Conservation (phyloP, 139 green algal genomes). For the Chlamydomonas schloesseri region DNA sequence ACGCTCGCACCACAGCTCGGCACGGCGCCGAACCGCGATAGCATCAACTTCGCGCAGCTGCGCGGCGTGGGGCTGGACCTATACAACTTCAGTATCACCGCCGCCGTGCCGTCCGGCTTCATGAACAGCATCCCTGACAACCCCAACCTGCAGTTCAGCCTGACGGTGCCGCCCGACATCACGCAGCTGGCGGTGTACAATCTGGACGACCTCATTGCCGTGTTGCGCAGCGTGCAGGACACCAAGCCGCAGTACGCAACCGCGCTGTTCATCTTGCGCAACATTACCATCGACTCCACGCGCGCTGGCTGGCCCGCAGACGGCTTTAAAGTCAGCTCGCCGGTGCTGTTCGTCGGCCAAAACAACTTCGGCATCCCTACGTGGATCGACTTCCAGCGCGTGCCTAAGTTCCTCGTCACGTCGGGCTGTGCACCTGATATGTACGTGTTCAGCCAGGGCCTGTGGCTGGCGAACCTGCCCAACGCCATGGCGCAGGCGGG, state of each 20-base stretch:
- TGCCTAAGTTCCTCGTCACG: background rate
- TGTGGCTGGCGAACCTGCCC: slow-evolving; percentile 23
- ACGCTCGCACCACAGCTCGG: background rate
- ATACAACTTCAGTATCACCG: background rate
- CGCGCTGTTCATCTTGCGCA: background rate
- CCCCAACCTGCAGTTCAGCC: background rate
- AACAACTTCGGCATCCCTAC: background rate
- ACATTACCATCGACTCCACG: slow-evolving; percentile 25
- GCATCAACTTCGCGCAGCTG: background rate
- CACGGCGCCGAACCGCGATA: background rate
- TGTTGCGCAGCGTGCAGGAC: background rate
- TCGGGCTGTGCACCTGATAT: background rate
- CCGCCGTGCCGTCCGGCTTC: background rate
- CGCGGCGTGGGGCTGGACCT: background rate
- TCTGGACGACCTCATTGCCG: slow-evolving; percentile 2
- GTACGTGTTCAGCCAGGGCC: slow-evolving; percentile 20
- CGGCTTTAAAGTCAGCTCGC: slow-evolving; percentile 2
- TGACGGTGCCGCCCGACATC: background rate
- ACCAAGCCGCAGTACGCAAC: background rate
- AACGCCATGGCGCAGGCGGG: background rate
- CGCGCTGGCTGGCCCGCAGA: background rate
- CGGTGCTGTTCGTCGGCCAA: slow-evolving; percentile 19
- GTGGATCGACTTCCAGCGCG: slow-evolving; percentile 18
- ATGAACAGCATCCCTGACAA: background rate
- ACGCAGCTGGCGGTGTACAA: slow-evolving; percentile 16